Evolutionary conservation across 2,329 filamentous ascomycete species (phyloP).

Genomic region (Stylonectria norvegica): DNA sequence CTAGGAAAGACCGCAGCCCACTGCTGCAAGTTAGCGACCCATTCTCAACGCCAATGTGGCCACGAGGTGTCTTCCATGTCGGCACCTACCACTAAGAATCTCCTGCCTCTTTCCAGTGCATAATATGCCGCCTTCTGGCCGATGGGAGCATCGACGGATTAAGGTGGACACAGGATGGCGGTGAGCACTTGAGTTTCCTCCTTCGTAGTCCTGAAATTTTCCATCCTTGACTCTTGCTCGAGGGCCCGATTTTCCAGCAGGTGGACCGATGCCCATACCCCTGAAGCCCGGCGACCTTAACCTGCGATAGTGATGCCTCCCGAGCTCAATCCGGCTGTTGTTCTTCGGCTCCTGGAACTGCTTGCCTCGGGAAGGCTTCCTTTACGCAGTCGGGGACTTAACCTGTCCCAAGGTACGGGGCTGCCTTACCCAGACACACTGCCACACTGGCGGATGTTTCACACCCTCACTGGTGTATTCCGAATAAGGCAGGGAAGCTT

Average conservation of each 20-base stretch:
- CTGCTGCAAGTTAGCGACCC: slow-evolving; percentile 26
- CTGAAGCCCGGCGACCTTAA: slow-evolving; percentile 17
- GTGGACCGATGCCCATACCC: slow-evolving; percentile 21
- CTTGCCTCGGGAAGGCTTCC: too few species aligned
- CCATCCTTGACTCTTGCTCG: slow-evolving; percentile 20
- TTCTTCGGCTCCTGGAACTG: slow-evolving; percentile 4
- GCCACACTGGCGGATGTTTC: too few species aligned
- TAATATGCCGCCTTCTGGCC: slow-evolving; percentile 17
- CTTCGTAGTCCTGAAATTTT: slow-evolving; percentile 21
- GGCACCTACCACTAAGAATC: slow-evolving; percentile 21
- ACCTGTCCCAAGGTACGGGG: too few species aligned
- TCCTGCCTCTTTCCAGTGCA: slow-evolving; percentile 19
- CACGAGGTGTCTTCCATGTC: slow-evolving; percentile 20
- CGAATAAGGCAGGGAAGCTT: too few species aligned
- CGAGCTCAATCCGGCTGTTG: slow-evolving; percentile 5
- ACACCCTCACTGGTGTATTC: too few species aligned
- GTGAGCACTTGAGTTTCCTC: slow-evolving; percentile 22
- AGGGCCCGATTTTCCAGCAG: slow-evolving; percentile 16
- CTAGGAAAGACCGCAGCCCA: slow-evolving; percentile 20
- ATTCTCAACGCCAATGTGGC: slow-evolving; percentile 23
- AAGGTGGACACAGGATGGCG: slow-evolving; percentile 24
- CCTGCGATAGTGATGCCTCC: slow-evolving; percentile 14
- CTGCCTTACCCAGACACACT: too few species aligned
- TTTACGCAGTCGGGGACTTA: too few species aligned
- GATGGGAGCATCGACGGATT: slow-evolving; percentile 13